Evolutionary conservation across 1,284 basidiomycete species (phyloP).

Genomic region (Cutaneotrichosporon arboriforme): DNA sequence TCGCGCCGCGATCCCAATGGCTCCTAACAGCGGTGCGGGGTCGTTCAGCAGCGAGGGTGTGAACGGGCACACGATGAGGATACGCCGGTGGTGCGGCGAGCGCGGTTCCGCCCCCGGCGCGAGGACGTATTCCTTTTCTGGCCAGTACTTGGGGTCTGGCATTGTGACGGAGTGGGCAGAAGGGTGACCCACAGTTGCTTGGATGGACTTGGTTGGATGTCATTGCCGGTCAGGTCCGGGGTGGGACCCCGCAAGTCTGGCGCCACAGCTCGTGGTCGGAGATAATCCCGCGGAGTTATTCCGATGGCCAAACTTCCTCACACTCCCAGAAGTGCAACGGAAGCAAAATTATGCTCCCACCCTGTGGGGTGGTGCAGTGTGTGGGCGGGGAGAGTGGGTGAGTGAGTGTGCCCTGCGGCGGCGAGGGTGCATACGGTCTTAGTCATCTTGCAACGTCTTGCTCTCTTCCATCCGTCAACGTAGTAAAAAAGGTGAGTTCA

Average conservation of each 20-base stretch:
- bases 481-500: conserved; percentile 11
- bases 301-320: no score
- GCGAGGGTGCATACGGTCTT: neutral
- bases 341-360: neutral
- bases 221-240: no score
- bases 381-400: neutral
- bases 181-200: no score
- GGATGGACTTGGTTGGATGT: no score
- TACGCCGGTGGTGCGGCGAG: conserved; percentile 7
- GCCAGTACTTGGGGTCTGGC: neutral
- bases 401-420: neutral
- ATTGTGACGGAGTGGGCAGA: neutral
- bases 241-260: no score
- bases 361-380: neutral
- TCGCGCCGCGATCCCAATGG: conserved; percentile 22
- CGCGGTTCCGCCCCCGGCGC: neutral
- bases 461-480: conserved; percentile 17
- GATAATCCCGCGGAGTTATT: neutral
- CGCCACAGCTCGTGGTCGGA: no score
- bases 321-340: no score
- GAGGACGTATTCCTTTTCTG: neutral
- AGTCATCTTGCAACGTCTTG: neutral
- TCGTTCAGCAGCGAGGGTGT: conserved; percentile 21
- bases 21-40: conserved; percentile 22
- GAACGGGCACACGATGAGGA: conserved; percentile 35